These are phyloP conservation scores for Erigeron canadensis DNA, from an alignment of 129 eudicot species.

Conservation along the genomic window DNA sequence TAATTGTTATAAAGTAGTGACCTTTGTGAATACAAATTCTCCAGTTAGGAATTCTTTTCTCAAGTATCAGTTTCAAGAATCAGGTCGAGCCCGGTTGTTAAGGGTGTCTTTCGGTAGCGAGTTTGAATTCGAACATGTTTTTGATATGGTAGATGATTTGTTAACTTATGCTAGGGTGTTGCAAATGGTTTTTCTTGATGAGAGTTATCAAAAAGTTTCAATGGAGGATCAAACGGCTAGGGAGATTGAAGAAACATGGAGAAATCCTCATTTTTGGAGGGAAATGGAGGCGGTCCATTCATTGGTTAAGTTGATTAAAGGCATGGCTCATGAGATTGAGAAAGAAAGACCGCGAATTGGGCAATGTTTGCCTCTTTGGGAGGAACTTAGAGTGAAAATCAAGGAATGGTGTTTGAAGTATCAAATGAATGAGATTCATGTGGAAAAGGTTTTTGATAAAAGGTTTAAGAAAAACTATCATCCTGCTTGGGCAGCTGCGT, in stretches of 20 bases:
- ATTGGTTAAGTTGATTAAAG: slow-evolving; percentile 53
- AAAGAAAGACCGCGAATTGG: slow-evolving; percentile 68
- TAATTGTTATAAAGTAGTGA: slow-evolving; percentile 59
- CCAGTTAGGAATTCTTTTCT: slow-evolving; percentile 52
- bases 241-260: slow-evolving; percentile 61
- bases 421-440: slow-evolving; percentile 53
- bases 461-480: slow-evolving; percentile 79
- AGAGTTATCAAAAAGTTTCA: slow-evolving; percentile 45
- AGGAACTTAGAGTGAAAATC: slow-evolving; percentile 63
- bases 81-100: slow-evolving; percentile 56
- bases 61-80: slow-evolving; percentile 72
- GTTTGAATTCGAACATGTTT: slow-evolving; percentile 47
- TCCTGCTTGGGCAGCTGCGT: slow-evolving; percentile 96
- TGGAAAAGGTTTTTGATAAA: slow-evolving; percentile 63
- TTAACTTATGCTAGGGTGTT: slow-evolving; percentile 64
- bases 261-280: slow-evolving; percentile 76
- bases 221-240: slow-evolving; percentile 63
- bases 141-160: slow-evolving; percentile 59
- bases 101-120: slow-evolving; percentile 49
- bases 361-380: slow-evolving; percentile 92
- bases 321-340: slow-evolving; percentile 67
- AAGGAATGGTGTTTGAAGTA: slow-evolving; percentile 75
- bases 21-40: slow-evolving; percentile 57
- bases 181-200: slow-evolving; percentile 68
- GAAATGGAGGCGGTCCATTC: slow-evolving; percentile 80